Base-by-base conservation (phyloP, 139 green algal genomes). In the Pleodorina starrii region DNA sequence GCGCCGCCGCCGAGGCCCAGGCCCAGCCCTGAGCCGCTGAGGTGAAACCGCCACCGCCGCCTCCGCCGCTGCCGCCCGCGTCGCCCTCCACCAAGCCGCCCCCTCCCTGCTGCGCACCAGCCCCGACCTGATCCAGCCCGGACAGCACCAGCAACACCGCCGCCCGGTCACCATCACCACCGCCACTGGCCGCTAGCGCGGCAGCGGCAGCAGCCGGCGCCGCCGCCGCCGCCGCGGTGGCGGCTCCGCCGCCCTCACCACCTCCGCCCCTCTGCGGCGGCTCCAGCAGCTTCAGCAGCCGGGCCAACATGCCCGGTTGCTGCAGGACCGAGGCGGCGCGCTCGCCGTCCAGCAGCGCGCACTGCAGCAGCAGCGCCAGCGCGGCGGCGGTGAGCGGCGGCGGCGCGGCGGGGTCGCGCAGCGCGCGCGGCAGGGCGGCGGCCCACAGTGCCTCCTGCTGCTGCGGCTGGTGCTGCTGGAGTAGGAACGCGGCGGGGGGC, bases 361-460 rank as follows among this genome's bases (percentile, higher is more conserved):
- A 86, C 69, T 94, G 89, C 9, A 94, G 89, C 36, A 94, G 73
- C 63, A 91, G 54, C 10, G 75, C 68, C 36, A 88, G 69, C 35
- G 75, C 79, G 1, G 89, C 59, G 0, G 29, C 42, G 80, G 75
- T 29, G 73, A 90, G 91, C 42, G 36, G 71, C 0, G 91, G 59
- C 29, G 85, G 85, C 16, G 85, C 89, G 40, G 23, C 75, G 9
- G 46, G 59, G 14, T 87, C 88, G 40, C 81, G 60, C 40, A 94
- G 54, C 71, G 91, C 40, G 0, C 1, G 40, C 6, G 86, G 54
- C 51, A 94, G 57, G 27, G 83, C 38, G 27, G 83, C 38, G 21
- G 80, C 36, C 93, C 93, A 95, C 9, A 94, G 69, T 12, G 84
- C 40, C 11, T 72, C 66, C 3, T 88, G 57, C 68, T 91, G 84